These are phyloP conservation scores for Clonostachys rosea DNA, from an alignment of 2,329 filamentous ascomycete species.

Conservation along the genomic window DNA sequence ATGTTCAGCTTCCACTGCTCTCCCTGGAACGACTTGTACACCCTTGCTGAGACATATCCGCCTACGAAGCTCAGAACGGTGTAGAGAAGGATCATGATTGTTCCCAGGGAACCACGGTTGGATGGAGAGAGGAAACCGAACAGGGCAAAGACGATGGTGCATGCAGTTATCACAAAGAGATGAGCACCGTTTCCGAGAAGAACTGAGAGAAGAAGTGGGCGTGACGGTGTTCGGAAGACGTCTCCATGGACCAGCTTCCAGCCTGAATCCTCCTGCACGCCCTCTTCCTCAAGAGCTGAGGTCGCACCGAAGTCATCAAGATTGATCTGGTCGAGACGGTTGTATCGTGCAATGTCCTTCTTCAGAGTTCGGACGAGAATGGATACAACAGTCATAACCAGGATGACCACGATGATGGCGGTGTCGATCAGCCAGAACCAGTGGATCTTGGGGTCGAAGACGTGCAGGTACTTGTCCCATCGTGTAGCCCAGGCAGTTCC, in stretches of 20 bases:
- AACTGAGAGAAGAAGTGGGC: conserved; percentile 79
- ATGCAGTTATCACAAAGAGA: conserved; percentile 94
- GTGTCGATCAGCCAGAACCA: conserved; percentile 99
- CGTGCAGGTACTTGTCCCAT: conserved; percentile 98
- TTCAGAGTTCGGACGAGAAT: conserved; percentile 82
- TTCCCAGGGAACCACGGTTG: conserved; percentile 89
- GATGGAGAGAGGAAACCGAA: conserved; percentile 93
- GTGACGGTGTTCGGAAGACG: conserved; percentile 84
- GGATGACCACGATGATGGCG: conserved; percentile 87
- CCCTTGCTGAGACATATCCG: conserved; percentile 80
- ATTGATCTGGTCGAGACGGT: conserved; percentile 85
- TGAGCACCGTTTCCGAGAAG: conserved; percentile 92
- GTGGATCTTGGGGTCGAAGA: conserved; percentile 96
- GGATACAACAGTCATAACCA: conserved; percentile 88
- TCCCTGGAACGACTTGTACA: conserved; percentile 93
- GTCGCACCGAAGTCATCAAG: conserved; percentile 84
- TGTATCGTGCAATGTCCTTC: conserved; percentile 96
- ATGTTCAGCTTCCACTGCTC: conserved; percentile 96
- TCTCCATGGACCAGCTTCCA: conserved; percentile 99
- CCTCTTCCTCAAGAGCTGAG: conserved; percentile 80
- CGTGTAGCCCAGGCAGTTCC: conserved; percentile 89
- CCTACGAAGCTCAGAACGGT: conserved; percentile 90
- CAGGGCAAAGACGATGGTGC: conserved; percentile 89
- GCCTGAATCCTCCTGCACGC: conserved; percentile 93
- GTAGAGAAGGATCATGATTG: conserved; percentile 89